Evolutionary conservation across 2,329 filamentous ascomycete species (phyloP), one percentile per base, ranked within the genome.

Genomic region (Graphium sp.): DNA sequence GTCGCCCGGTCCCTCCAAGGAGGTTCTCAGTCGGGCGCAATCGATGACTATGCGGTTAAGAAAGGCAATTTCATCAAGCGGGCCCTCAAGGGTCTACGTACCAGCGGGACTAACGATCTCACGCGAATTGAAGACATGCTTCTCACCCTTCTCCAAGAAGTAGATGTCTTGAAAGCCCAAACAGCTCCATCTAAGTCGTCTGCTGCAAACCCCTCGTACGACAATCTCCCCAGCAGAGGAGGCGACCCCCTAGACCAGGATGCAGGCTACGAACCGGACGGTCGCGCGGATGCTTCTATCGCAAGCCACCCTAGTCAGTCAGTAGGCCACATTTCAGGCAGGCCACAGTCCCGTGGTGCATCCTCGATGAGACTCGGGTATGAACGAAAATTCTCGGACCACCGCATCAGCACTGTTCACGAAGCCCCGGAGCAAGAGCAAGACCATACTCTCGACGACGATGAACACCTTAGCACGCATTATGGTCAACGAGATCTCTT

Each of bases 1-100:
- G 22, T 12, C 18, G 57, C 74, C 15, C 68, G 77, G 34, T 72
- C 68, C 4, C 41, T 70, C 16, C 64, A 67, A 34, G 66, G 56
- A 28, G 52, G 53, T 13, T 74, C 69, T 7, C 63, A 69, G 36
- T 54, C 60, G 5, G 65, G 64, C 26, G n/a, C n/a, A n/a, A n/a
- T n/a, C n/a, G 69, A 74, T 22, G 68, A 74, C 32, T 42, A 59
- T 14, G 60, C 75, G 14, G 62, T 67, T 24, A 94, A 94, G 66
- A 84, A 83, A 46, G 80, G 83, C 52, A 93, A 83, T 45, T 69
- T 98, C n/a, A 89, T 95, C 56, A 80, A 78, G 42, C 74, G 87
- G 36, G 89, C 89, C n/a, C 61, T 98, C 28, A 87, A 91, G 47
- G 85, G 85, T 4, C 60, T 98, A 28, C 83, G 83, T 41, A 68